These are phyloP conservation scores for Leccinum sublutescens DNA, from an alignment of 768 basidiomycete species.

Conservation along the genomic window DNA sequence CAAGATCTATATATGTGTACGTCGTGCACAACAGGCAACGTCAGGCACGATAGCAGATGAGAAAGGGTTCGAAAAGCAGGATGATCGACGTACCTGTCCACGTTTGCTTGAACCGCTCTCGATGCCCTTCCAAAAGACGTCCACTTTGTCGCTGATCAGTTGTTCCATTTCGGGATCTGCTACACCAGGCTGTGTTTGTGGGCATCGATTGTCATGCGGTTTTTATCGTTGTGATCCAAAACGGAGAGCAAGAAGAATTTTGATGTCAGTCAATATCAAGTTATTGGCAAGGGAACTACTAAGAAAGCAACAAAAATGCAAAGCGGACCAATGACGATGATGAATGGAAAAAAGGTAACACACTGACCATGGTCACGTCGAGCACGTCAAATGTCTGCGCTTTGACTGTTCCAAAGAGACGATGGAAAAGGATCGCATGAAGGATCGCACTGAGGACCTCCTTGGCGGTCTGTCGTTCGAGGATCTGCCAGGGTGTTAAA, in stretches of 20 bases:
- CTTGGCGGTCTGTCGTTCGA: constrained; percentile 70
- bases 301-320: neutral
- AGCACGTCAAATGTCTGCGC: constrained; percentile 76
- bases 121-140: constrained; percentile 74
- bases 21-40: neutral
- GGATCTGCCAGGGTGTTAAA: constrained; percentile 42
- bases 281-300: neutral
- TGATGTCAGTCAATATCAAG: neutral
- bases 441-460: constrained; percentile 75
- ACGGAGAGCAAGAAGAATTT: neutral
- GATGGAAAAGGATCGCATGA: constrained; percentile 82
- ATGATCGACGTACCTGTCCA: constrained; percentile 54
- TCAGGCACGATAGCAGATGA: neutral
- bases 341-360: neutral
- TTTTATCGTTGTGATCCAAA: neutral
- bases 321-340: neutral
- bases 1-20: constrained; percentile 41
- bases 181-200: constrained; percentile 61
- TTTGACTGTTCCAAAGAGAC: constrained; percentile 76
- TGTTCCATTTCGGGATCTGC: constrained; percentile 69
- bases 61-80: neutral
- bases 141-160: constrained; percentile 74
- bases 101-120: constrained; percentile 61
- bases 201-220: neutral
- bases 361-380: constrained; percentile 78